Evolutionary conservation across 345 rosid species (phyloP).

Genomic region (Eucalyptus marginata): DNA sequence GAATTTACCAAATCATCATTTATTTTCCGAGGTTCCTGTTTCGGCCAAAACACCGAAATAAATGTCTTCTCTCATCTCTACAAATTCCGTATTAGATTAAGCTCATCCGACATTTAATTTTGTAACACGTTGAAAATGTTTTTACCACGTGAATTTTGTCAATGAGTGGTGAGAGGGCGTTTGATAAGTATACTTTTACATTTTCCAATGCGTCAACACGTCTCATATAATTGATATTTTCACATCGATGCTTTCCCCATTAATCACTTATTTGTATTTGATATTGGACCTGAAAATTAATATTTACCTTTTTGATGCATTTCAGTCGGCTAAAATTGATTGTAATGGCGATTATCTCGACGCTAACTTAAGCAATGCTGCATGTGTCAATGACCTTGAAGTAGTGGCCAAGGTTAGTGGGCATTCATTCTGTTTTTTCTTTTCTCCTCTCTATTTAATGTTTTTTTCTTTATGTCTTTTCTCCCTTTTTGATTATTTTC

Average conservation of each 20-base stretch:
- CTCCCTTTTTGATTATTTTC: neutral
- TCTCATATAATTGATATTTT: neutral
- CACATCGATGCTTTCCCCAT: neutral
- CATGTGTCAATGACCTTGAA: neutral
- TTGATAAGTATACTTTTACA: neutral
- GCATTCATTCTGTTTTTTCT: neutral
- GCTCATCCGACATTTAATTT: neutral
- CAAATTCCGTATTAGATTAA: neutral
- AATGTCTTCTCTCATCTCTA: neutral
- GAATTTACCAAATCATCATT: neutral
- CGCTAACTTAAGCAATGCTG: neutral
- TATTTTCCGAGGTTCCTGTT: neutral
- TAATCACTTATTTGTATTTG: neutral
- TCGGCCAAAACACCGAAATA: rapidly evolving
- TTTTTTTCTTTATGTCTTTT: neutral
- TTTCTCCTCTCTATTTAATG: neutral
- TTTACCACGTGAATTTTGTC: neutral
- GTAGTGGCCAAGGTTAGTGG: neutral
- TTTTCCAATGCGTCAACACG: neutral
- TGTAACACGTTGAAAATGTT: neutral
- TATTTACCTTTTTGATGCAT: neutral
- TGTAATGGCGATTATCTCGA: constrained; percentile 10
- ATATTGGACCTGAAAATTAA: neutral
- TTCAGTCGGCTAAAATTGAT: neutral
- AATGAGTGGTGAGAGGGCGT: neutral